Conservation (phyloP, 257 asterid genomes). For the Osmanthus fragrans region DNA sequence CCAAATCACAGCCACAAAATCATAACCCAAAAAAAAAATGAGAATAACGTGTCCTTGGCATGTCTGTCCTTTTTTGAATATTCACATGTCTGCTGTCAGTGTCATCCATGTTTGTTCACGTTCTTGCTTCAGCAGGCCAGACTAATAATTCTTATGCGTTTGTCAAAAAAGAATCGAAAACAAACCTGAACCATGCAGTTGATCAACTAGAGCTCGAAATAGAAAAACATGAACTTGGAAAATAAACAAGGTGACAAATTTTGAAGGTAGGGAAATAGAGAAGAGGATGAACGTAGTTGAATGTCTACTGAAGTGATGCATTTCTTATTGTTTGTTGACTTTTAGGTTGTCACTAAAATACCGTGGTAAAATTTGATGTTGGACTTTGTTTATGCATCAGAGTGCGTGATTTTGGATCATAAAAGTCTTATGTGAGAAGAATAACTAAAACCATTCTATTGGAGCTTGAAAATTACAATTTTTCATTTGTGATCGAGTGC, state of each 20-base stretch:
- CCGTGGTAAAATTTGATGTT: not conserved
- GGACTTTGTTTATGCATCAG: not conserved
- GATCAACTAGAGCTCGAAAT: not conserved
- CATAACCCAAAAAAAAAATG: not conserved
- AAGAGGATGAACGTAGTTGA: not conserved
- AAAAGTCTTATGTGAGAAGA: not conserved
- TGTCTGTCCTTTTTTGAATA: not conserved
- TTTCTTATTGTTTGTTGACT: not conserved
- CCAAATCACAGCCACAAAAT: not conserved
- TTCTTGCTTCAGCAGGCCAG: not conserved
- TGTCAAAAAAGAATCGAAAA: not conserved
- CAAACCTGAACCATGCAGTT: not conserved
- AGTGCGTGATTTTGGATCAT: not conserved
- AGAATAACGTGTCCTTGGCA: not conserved
- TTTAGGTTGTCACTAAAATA: not conserved
- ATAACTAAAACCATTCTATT: no score
- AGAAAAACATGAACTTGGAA: no score
- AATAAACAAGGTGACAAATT: no score
- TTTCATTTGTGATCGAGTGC: not conserved
- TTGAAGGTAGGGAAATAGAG: not conserved
- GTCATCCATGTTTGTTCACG: not conserved
- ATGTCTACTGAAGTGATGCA: not conserved
- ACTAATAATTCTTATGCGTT: not conserved
- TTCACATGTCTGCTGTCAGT: not conserved
- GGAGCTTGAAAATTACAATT: not conserved